Evolutionary conservation across 2,329 filamentous ascomycete genomes (phyloP), one percentile per base, ranked within the genome.

Genomic region (Aureobasidium leucospermi): DNA sequence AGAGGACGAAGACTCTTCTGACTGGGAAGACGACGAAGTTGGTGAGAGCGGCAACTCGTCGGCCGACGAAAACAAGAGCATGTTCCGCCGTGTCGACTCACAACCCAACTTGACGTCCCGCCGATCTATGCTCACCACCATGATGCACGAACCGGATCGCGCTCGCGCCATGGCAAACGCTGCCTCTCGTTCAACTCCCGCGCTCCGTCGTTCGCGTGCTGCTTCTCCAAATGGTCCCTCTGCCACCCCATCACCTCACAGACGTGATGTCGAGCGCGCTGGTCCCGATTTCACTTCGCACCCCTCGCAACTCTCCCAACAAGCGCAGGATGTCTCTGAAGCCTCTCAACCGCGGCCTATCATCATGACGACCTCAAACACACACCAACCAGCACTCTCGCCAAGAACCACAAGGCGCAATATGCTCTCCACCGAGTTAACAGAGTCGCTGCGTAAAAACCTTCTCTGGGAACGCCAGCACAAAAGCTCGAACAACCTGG

Each of bases 381-480:
- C 78, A 6, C 84, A 88, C 64, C 66, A 67, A 60, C 63, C 69
- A 11, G 89, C 90, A 1, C 81, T 96, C 64, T 97, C 94, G 5
- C 94, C 94, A 4, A 85, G 91, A 60, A 96, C 93, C 0, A 96
- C 92, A 0, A 85, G 94, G 55, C 85, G 92, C 62, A 95, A 96
- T 74, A 99, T 99, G 94, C 82, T 99, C 60, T 88, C 90, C 8
- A 95, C 90, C 0, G 94, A 99, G 76, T 79, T 99, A 58, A 96
- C 93, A 2, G 91, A 96, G 71, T 96, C 90, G 23, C 85, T 99
- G 3, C 85, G 94, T 23, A 89, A 91, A 66, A 89, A 96, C 67
- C 85, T 99, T 15, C 82, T 97, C 15, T 96, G 90, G 89, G 94
- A 99, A 73, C 87, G 94, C 56, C 90, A 96, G 70, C 93, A 97